phyloP scores from a whole-genome alignment of 306 rosid species.

The Prunus campanulata region DNA sequence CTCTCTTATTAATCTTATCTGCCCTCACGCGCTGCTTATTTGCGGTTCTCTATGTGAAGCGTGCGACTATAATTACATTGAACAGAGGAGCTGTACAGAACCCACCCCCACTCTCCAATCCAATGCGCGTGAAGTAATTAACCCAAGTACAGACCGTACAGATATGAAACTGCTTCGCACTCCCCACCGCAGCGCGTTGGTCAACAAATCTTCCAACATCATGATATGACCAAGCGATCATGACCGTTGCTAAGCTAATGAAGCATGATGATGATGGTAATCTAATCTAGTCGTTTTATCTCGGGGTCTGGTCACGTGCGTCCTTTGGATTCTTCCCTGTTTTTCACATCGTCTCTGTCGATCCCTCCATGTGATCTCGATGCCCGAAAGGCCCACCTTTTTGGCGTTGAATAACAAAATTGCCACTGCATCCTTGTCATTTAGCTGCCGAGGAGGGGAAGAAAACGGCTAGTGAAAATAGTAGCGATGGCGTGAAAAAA shows the following conservation, averaged over 20 bases:
- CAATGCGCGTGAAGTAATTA: background rate
- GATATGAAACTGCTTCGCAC: background rate
- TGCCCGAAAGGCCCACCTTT: constrained; percentile 19
- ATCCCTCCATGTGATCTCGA: constrained; percentile 41
- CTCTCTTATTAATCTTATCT: background rate
- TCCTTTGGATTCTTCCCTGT: constrained; percentile 31
- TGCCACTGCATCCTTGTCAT: constrained; percentile 21
- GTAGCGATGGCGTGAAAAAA: background rate
- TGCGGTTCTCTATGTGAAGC: constrained; percentile 21
- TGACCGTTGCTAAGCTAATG: background rate
- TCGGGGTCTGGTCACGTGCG: constrained; percentile 32
- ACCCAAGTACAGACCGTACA: background rate
- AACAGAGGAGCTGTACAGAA: constrained; percentile 4
- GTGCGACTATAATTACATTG: background rate
- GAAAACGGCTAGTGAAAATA: background rate
- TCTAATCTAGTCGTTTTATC: background rate
- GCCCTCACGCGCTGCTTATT: constrained; percentile 34
- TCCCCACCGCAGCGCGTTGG: background rate
- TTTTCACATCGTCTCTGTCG: constrained; percentile 17
- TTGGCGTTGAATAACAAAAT: constrained; percentile 19
- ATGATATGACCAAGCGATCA: background rate
- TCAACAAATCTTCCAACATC: background rate
- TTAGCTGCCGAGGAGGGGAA: background rate
- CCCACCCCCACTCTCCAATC: background rate
- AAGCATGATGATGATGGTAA: background rate